A percentile compares a stretch with the other conserved stretches of the same genome.
Conservation (phyloP, 1,139 yeast genomes). For the Pneumocystis carinii region DNA sequence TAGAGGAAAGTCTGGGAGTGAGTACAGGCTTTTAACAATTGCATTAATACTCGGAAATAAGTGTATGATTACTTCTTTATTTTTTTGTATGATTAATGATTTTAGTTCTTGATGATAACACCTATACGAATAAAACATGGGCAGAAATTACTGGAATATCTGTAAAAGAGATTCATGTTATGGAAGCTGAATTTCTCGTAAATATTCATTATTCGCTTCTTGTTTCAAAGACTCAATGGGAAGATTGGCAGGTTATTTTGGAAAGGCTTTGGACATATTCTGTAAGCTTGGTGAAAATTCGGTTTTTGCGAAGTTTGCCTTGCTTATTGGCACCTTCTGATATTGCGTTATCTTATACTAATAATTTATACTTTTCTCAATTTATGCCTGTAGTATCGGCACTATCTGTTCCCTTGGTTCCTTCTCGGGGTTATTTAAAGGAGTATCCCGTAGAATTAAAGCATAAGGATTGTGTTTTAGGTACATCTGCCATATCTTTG, state of each 20-base stretch:
- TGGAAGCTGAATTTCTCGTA: slow-evolving; percentile 38
- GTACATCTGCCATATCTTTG: background rate
- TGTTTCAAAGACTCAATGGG: slow-evolving; percentile 21
- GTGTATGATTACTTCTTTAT: slow-evolving; percentile 20
- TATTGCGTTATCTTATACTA: background rate
- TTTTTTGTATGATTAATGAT: background rate
- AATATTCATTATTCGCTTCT: slow-evolving; percentile 22
- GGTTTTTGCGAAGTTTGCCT: background rate
- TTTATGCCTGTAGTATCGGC: background rate
- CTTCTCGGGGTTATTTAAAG: background rate
- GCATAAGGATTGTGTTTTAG: background rate
- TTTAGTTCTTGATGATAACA: slow-evolving; percentile 66
- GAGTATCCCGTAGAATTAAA: background rate
- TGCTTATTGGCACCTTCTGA: background rate
- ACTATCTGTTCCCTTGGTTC: background rate
- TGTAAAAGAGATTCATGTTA: slow-evolving; percentile 40
- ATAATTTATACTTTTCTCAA: background rate
- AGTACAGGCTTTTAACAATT: slow-evolving; percentile 48
- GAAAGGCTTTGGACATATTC: slow-evolving; percentile 5
- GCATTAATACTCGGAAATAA: slow-evolving; percentile 74
- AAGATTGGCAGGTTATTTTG: slow-evolving; percentile 20
- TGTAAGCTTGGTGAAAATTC: background rate
- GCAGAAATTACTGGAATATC: slow-evolving; percentile 72
- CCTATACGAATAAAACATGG: slow-evolving; percentile 87
- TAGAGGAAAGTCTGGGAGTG: slow-evolving; percentile 25